Base-by-base conservation (phyloP, 441 rosid genomes). In the Corymbia citriodora region DNA sequence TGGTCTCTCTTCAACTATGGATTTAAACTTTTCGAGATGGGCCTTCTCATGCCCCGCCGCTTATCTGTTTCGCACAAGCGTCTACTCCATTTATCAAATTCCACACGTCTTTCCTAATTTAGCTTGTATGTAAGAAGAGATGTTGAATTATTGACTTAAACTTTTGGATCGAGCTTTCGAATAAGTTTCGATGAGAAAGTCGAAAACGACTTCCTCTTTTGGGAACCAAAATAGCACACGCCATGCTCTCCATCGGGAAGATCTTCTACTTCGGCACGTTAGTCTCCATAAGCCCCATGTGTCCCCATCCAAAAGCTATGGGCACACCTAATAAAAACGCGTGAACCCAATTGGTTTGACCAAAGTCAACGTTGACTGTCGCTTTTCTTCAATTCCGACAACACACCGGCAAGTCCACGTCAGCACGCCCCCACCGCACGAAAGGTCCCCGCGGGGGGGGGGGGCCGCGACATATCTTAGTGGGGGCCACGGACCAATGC, bases 11-110 rank as follows among this genome's bases (percentile, higher is more conserved):
- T 1, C 7, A 79, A 1, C 1, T 45, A 40, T 40, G 1, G 10
- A 6, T 10, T 40, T 8, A 23, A 45, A 11, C 4, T 40, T 40
- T 40, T 40, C 2, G 27, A 8, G 29, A 10, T 1, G 3, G 29
- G 5, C 16, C 13, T 11, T 40, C 29, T 40, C 10, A 19, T 0
- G 3, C 0, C 14, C 0, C 14, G 0, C 6, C 11, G 0, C 40
- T 7, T 29, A 8, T 68, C 5, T 31, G 0, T 68, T n/a, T 4
- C 5, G 19, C 6, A 6, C 21, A 4, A 1, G 5, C 2, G 1
- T 7, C 18, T 1, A 2, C 9, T 12, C 19, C 2, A 17, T 16
- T 16, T 21, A 12, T 8, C 21, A 31, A 8, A 2, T 31, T 68
- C 11, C 11, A 16, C 23, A 5, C 17, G 23, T 9, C 21, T 16